Evolutionary conservation across 1,284 basidiomycete species (phyloP), one percentile per base, ranked within the genome.

Genomic region (Rugiboletus extremiorientalis): DNA sequence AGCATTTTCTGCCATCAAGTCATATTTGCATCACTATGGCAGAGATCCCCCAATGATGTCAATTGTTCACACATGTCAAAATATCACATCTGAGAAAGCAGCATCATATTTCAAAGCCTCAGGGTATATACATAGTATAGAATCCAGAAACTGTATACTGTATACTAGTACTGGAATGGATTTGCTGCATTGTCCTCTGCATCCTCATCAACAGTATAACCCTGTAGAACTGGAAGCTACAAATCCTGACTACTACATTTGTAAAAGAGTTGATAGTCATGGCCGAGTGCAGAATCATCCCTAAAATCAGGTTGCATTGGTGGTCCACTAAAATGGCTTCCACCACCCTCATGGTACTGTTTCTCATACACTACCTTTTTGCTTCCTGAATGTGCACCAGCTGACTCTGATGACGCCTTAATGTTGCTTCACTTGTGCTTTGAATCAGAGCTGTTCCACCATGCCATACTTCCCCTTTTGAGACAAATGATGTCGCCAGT

Each of bases 371-470:
- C 15, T 2, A 22, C 22, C 1, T 44, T 20, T 30, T 30, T 44
- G 22, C 40, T 33, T 12, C 15, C 31, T 10, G 4, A 20, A 14
- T 15, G 22, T 34, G 31, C 31, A 12, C 22, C 49, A 2, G 7
- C 22, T n/a, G n/a, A n/a, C n/a, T n/a, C n/a, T 20, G 4, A 16
- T 22, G 9, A 22, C 30, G 25, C 7, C 10, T 28, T 31, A 30
- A 34, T 54, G 20, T 48, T n/a, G 20, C 52, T 63, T 0, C 16
- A 10, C 47, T 62, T 60, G 0, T n/a, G 10, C 34, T 67, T 67
- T 15, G 52, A 52, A 15, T 65, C 47, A 0, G 54, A 46, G 4
- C 63, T 48, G 51, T 56, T 61, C 58, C 60, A 65, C 63, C 63
- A 67, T 31, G 31, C 7, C 14, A 8, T 7, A 31, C 31, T 31